Conservation (phyloP, 1,284 basidiomycete species). For the Malassezia globosa region DNA sequence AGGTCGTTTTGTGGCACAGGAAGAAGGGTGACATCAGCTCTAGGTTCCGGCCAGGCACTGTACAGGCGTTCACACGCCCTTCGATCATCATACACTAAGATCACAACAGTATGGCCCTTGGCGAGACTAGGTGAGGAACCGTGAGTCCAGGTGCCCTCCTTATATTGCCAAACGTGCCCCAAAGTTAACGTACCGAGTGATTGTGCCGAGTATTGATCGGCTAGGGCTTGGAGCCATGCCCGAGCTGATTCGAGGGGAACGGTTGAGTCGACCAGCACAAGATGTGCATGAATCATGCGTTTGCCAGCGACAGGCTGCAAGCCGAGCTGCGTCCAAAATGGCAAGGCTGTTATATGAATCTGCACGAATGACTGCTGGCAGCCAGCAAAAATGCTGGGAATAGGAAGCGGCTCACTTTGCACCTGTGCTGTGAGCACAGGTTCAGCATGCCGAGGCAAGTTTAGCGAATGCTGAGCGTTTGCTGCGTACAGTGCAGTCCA, state of each 20-base stretch:
- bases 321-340: conserved; percentile 6
- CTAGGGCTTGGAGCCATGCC: background rate
- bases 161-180: background rate
- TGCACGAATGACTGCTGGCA: conserved; percentile 7
- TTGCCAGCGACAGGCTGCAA: conserved; percentile 6
- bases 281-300: background rate
- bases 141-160: background rate
- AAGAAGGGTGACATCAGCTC: background rate
- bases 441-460: background rate
- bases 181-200: conserved; percentile 1
- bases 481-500: conserved; percentile 1
- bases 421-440: background rate
- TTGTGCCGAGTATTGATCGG: background rate
- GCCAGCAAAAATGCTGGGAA: conserved; percentile 7
- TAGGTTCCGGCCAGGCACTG: conserved; percentile 1
- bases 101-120: background rate
- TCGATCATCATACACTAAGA: conserved; percentile 2
- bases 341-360: background rate
- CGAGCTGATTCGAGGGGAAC: background rate
- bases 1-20: background rate
- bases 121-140: background rate
- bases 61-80: conserved; percentile 2
- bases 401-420: background rate
- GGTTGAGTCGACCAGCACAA: conserved; percentile 6
- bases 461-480: background rate